These are phyloP conservation scores for Mortierella sp. DNA, from an alignment of 371 early-diverging fungal genomes.

Conservation along the genomic window DNA sequence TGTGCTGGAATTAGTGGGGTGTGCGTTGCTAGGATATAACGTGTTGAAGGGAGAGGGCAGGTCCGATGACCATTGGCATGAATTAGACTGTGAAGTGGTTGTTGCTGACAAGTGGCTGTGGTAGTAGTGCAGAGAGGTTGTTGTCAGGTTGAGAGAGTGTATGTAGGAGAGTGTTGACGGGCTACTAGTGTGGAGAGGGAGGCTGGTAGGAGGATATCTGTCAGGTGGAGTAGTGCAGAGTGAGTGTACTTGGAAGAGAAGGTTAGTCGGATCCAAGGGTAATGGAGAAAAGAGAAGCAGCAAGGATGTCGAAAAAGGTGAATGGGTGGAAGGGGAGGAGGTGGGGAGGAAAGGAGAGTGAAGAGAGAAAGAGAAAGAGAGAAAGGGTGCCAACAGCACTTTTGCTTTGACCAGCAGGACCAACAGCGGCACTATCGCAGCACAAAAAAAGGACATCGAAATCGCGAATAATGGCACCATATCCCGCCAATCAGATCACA, in stretches of 20 bases:
- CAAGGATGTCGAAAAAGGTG: background rate
- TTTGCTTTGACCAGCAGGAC: background rate
- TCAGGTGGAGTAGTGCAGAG: background rate
- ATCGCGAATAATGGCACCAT: constrained; percentile 31
- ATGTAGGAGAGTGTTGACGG: background rate
- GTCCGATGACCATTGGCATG: background rate
- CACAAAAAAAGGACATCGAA: background rate
- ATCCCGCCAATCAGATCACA: constrained; percentile 17
- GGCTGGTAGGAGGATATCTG: background rate
- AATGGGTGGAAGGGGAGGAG: background rate
- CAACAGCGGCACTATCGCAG: background rate
- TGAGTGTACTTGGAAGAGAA: background rate
- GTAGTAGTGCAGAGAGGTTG: background rate
- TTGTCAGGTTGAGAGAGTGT: background rate
- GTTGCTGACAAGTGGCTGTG: background rate
- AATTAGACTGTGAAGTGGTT: too few relatives aligned
- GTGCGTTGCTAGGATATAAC: background rate
- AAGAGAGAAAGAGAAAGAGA: background rate
- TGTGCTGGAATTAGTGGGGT: constrained; percentile 9
- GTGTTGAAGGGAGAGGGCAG: background rate
- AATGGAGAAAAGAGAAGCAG: background rate
- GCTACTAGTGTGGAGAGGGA: background rate
- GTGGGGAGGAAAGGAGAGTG: background rate
- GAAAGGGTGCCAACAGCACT: background rate
- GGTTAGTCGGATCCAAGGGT: background rate